Evolutionary conservation across 2,329 filamentous ascomycete genomes (phyloP), one percentile per base, ranked within the genome.

Genomic region (Xylaria multiplex): DNA sequence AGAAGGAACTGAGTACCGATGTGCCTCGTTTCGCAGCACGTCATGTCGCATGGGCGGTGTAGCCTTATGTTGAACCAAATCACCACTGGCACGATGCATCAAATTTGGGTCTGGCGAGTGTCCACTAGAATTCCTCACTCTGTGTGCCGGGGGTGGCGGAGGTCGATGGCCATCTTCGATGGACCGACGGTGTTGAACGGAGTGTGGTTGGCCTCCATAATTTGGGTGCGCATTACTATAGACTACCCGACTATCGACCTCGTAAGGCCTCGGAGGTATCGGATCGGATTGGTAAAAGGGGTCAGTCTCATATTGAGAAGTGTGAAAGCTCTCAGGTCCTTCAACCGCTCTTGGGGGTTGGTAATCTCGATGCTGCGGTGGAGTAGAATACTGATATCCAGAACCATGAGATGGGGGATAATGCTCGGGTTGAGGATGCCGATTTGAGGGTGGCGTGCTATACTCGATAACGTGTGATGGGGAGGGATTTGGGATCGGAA

Each of bases 81-180:
- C 84, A 61, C 78, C 81, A 52, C 77, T 77, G 55, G 73, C 73
- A 56, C 82, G 81, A 30, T 80, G 77, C 3, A 79, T 71, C 42
- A 79, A 70, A 37, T 85, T 73, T 48, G 79, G 69, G 27, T 85
- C 84, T 61, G 81, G 78, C 9, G 80, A 72, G 24, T 74, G 75
- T 45, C 79, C 80, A 69, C 79, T 84, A 64, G 79, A 82, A 66
- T 84, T 81, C 65, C 84, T 76, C 63, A 77, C 80, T 64, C 86
- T 77, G 69, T 89, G 86, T 11, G 80, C 85, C 2, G 86, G 86
- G 0, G 86, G 86, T 6, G 85, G 86, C 2, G 86, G 86, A 6
- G 86, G 86, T 2, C 80, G 80, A 22, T 73, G 70, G 37, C 82
- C 81, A 46, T 81, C 77, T 2, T 83, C 83, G 6, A 77, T 66